Evolutionary conservation across 1,139 yeast genomes (phyloP).

Genomic region (Trichomonascaceae sp.): DNA sequence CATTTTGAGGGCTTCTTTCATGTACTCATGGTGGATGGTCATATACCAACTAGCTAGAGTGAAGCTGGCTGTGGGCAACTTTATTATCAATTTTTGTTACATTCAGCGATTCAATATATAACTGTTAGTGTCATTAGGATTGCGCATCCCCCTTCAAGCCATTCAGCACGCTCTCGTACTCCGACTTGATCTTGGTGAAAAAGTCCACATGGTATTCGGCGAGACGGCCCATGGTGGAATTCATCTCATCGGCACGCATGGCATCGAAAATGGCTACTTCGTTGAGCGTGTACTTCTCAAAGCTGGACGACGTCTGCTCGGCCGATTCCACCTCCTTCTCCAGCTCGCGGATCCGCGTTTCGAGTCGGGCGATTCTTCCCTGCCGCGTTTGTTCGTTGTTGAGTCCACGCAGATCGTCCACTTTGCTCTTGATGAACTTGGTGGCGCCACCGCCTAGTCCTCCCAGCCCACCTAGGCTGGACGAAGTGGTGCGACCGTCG

Average conservation of each 20-base stretch:
- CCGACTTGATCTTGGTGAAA: slow-evolving; percentile 55
- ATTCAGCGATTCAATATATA: too few species aligned
- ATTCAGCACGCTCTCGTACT: slow-evolving; percentile 39
- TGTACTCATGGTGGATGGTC: slow-evolving; percentile 25
- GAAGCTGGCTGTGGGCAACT: not conserved
- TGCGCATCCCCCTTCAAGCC: slow-evolving; percentile 1
- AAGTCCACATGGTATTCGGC: slow-evolving; percentile 70
- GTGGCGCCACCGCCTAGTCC: slow-evolving; percentile 45
- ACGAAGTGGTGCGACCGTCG: slow-evolving; percentile 40
- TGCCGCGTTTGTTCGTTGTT: slow-evolving; percentile 43
- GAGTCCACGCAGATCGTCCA: slow-evolving; percentile 49
- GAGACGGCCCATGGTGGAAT: slow-evolving; percentile 50
- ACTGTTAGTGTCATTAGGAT: too few species aligned
- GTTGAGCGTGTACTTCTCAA: slow-evolving; percentile 46
- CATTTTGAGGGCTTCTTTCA: slow-evolving; percentile 36
- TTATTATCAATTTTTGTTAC: too few species aligned
- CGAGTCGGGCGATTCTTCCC: slow-evolving; percentile 38
- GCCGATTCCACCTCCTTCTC: slow-evolving; percentile 49
- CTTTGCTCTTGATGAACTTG: slow-evolving; percentile 39
- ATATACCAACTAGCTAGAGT: too few species aligned
- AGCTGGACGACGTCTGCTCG: slow-evolving; percentile 56
- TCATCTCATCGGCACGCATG: slow-evolving; percentile 67
- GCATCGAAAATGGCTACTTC: slow-evolving; percentile 78
- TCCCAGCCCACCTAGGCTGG: slow-evolving; percentile 41
- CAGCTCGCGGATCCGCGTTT: slow-evolving; percentile 45